Conservation (phyloP, 2,329 filamentous ascomycete species). For the Talaromyces atroroseus region DNA sequence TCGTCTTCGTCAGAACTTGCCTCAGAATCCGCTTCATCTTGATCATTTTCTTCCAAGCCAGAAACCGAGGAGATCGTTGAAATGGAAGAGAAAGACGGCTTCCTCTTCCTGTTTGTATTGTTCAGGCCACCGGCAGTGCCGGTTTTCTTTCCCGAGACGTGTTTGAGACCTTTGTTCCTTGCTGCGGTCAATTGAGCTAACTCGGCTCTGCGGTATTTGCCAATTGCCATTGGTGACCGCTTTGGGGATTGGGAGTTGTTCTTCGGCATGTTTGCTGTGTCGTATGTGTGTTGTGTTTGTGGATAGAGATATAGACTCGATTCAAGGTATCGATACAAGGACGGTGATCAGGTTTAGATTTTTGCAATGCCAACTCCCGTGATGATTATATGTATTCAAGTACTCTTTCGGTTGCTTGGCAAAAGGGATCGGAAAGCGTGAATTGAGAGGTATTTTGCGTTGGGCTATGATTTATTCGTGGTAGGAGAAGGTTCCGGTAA, state of each 20-base stretch:
- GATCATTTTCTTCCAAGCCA: slow-evolving; percentile 30
- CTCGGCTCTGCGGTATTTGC: slow-evolving; percentile 22
- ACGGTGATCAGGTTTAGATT: slow-evolving; percentile 1
- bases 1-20: slow-evolving; percentile 41
- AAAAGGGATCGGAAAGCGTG: neutral
- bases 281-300: neutral
- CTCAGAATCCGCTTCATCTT: slow-evolving; percentile 34
- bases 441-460: neutral
- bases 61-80: slow-evolving; percentile 36
- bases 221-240: slow-evolving; percentile 22
- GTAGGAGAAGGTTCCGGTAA: neutral
- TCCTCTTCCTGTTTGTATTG: slow-evolving; percentile 27
- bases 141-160: slow-evolving; percentile 24
- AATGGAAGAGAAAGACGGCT: slow-evolving; percentile 31
- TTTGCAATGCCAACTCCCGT: neutral
- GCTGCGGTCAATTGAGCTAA: slow-evolving; percentile 19
- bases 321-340: neutral
- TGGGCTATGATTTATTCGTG: slow-evolving; percentile 16
- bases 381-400: neutral
- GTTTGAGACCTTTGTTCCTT: slow-evolving; percentile 19
- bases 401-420: neutral
- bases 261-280: slow-evolving; percentile 20
- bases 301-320: neutral
- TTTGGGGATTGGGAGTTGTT: slow-evolving; percentile 23
- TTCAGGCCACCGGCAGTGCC: slow-evolving; percentile 18